Evolutionary conservation across 129 eudicot species (phyloP), one percentile per base, ranked within the genome.

Genomic region (Arctium lappa): DNA sequence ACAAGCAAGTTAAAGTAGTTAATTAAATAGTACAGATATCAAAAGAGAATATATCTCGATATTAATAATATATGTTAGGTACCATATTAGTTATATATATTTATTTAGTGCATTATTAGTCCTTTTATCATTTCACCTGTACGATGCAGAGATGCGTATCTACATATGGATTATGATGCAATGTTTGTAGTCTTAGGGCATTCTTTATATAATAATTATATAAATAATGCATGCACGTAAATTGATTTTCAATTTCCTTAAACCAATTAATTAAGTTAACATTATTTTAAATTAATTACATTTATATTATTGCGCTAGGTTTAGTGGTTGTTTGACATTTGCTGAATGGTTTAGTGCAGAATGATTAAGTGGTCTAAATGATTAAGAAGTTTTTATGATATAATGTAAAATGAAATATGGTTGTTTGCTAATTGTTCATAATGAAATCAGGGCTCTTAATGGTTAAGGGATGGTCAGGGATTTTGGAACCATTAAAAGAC

Each of bases 91-190:
- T 76, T 78, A 63, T 68, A 2, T 40, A 75, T 33, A 68, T 69
- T 68, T 82, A 33, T 66, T 29, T 56, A 1, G n/a, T 76, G 86
- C 81, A 76, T 83, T 83, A 83, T 83, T 76, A 69, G 86, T 69
- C 81, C 81, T 83, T 50, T 72, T 22, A 48, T 83, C 77, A 56
- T 66, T 82, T 82, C 8, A 81, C 36, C 76, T 39, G 83, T 79
- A 78, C 53, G 79, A 84, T 78, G 74, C 83, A 78, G 73, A 78
- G 86, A 78, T 84, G 66, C 86, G 83, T 84, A 84, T 78, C 86
- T 72, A 72, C 86, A 78, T 83, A 56, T 83, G 79, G 83, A 83
- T 83, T 83, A 39, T 71, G 86, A 72, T 83, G 74, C 86, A 83
- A 83, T 83, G 86, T 72, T 83, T 83, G 73, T 78, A 83, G 86